Base-by-base conservation (phyloP, 2,329 filamentous ascomycete genomes). In the Cladosporium sp. region DNA sequence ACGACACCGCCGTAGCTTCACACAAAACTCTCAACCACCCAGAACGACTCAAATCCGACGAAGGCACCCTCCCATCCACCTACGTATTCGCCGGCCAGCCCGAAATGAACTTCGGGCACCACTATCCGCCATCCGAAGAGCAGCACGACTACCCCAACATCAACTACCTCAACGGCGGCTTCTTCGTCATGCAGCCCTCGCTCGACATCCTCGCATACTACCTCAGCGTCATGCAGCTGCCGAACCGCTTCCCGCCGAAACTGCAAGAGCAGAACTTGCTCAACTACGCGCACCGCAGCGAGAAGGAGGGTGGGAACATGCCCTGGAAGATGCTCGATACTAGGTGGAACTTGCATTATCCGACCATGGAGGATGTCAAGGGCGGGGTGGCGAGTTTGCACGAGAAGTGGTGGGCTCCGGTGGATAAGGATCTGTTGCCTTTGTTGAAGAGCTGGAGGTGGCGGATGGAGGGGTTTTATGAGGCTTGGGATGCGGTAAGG, bases 351-450 rank as follows among this genome's bases (percentile, higher is more conserved):
- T 63, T 70, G 9, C 63, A 68, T 40, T 67, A 63, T 38, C 63
- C 65, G 0, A 70, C 58, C 12, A 61, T 67, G 43, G 59, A 61
- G 20, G 69, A 72, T 47, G 52, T 71, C 24, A 57, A 65, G 9
- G 61, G 65, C 24, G 69, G 70, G 0, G 57, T 70, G 8, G 59
- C 59, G 30, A 67, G 61, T 47, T 55, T 71, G 42, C 70, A 72
- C 39, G 68, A 67, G 54, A 72, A 72, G 57, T 72, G 66, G 64
- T 72, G 69, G 69, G 54, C 60, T 30, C 66, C 63, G 1, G 63
- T 57, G 20, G 59, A 65, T 32, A 53, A 61, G 37, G 61, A 64
- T 45, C 59, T 73, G 27, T 56, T 53, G 18, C 60, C 61, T 15
- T 66, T 64, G 45, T 52, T 72, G 42, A 49, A 53, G 39, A 61